phyloP scores from a whole-genome alignment of 352 stramenopile genomes.

The Globisporangium parvum region DNA sequence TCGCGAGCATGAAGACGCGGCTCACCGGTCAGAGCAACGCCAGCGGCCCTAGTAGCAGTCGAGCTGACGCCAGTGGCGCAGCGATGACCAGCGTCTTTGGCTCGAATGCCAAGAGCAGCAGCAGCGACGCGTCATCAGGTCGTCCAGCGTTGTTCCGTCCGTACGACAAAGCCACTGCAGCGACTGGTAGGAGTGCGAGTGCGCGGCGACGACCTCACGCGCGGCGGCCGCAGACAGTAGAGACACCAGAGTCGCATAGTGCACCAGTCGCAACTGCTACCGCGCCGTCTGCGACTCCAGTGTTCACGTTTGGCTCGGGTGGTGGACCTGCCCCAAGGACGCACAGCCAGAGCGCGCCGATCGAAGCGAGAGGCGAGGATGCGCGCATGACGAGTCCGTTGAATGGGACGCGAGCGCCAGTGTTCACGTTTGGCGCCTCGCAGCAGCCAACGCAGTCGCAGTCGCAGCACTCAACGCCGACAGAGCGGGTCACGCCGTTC shows the following conservation, averaged over 20 bases:
- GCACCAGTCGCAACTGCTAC: not conserved
- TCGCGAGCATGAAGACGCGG: constrained; percentile 11
- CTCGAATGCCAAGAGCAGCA: not conserved
- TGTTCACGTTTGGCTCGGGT: not conserved
- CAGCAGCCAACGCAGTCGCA: too few species aligned
- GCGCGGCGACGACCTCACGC: not conserved
- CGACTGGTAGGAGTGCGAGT: not conserved
- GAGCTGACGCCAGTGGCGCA: not conserved
- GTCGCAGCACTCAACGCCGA: too few species aligned
- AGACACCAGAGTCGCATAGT: not conserved
- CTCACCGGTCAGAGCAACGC: constrained; percentile 1
- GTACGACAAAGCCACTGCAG: constrained; percentile 7
- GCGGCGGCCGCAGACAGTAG: too few species aligned
- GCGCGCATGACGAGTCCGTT: not conserved
- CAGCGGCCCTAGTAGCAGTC: not conserved
- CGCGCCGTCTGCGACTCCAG: not conserved
- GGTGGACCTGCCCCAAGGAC: too few species aligned
- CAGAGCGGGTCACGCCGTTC: too few species aligned
- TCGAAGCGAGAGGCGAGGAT: not conserved
- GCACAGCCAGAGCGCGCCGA: not conserved
- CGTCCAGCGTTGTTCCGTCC: constrained; percentile 6
- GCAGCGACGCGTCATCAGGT: not conserved
- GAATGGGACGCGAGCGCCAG: too few species aligned
- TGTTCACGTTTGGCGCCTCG: too few species aligned
- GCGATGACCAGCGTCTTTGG: constrained; percentile 10